Conservation (phyloP, 164 flowering plant species). For the Magnolia changhungtana region DNA sequence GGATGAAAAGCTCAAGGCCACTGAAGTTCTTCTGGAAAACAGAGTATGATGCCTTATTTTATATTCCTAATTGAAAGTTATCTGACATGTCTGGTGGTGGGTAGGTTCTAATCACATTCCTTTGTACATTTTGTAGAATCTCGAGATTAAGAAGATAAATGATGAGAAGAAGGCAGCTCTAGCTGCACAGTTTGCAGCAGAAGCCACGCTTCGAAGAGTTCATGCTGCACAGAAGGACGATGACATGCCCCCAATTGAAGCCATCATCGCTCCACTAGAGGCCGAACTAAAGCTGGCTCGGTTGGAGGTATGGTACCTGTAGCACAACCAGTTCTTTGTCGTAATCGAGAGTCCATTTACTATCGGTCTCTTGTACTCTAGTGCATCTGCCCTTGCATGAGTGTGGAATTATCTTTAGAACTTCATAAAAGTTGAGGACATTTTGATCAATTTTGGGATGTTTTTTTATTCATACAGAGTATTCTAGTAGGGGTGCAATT, state of each 20-base stretch:
- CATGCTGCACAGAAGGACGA: constrained; percentile 84
- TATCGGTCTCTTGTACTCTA: not conserved
- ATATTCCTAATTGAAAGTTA: not conserved
- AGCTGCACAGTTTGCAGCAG: constrained; percentile 87
- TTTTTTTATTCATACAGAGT: not conserved
- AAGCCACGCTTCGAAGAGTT: constrained; percentile 73
- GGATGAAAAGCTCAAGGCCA: constrained; percentile 57
- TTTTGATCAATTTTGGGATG: not conserved
- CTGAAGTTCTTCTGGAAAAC: constrained; percentile 58
- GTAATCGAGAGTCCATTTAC: too few species aligned
- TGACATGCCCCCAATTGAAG: constrained; percentile 86
- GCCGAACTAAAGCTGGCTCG: constrained; percentile 73
- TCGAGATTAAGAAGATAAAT: constrained; percentile 67
- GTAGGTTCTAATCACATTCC: not conserved
- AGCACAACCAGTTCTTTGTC: not conserved
- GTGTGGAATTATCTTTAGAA: not conserved
- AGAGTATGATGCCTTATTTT: constrained; percentile 32
- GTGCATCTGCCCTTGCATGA: not conserved
- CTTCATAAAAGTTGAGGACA: not conserved
- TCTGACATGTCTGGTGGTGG: not conserved
- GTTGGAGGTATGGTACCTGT: constrained; percentile 40
- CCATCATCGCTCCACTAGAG: constrained; percentile 70
- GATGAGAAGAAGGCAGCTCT: constrained; percentile 69
- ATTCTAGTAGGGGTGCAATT: not conserved
- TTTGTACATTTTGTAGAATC: constrained; percentile 40